Base-by-base conservation (phyloP, 306 rosid species). In the Vigna reflexopilosa region DNA sequence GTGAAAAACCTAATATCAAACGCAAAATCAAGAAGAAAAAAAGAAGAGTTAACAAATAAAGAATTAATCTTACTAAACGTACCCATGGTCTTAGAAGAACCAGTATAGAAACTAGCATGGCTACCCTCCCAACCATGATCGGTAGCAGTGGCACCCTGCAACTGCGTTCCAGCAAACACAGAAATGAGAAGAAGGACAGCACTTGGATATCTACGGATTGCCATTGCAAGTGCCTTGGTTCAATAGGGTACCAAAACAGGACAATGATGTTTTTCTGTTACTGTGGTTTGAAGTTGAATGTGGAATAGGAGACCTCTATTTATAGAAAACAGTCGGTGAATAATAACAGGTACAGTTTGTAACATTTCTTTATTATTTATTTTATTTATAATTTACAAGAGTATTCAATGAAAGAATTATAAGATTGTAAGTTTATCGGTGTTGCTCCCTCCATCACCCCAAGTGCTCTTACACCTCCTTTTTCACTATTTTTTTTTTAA, bases 51-150 rank as follows among this genome's bases (percentile, higher is more conserved):
- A 34, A 5, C 36, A 4, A 32, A 32, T 4, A 32, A 3, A 32
- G 36, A 32, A 5, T 20, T 20, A 20, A 20, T 32, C 36, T 32
- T 3, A 52, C 5, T 10, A 3, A 30, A 80, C 88, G 75, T 74
- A 91, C 98, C 97, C 98, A 93, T 93, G 67, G 97, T 89, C 75
- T 93, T 93, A 0, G 90, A 79, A 7, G 97, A 91, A 0, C 97
- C 97, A 9, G 97, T 96, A 7, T 93, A 93, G 82, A 93, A 93
- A 26, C 97, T 93, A 84, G 98, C 98, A 14, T 87, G 98, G 34
- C 52, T 96, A 19, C 80, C 58, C 63, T 92, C 75, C 92, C 95
- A 83, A 28, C 86, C 89, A 0, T 89, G 90, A n/a, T 88, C 84
- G 70, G 81, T 75, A 1, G 94, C 89, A 6, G 49, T 28, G 32